A percentile compares a stretch with the other conserved stretches of the same genome.
phyloP scores from a whole-genome alignment of 306 rosid species.

The Morella rubra region DNA sequence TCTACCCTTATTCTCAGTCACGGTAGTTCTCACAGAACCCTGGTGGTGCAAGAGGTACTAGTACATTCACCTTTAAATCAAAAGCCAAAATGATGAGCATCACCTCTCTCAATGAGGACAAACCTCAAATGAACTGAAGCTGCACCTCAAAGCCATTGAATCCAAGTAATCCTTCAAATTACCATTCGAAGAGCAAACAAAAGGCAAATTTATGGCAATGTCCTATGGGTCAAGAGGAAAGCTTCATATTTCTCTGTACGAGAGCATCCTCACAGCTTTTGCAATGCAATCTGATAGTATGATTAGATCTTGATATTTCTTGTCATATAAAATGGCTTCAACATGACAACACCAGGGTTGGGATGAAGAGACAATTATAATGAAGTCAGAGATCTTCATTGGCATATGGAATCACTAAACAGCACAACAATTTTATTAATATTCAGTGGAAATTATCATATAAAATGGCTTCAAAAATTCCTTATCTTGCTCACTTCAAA shows the following conservation, averaged over 20 bases:
- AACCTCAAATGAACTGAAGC: not conserved
- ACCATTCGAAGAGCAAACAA: not conserved
- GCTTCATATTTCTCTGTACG: not conserved
- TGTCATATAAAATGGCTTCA: not conserved
- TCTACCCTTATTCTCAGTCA: not conserved
- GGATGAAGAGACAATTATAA: not conserved
- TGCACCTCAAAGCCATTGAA: not conserved
- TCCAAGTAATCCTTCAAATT: not conserved
- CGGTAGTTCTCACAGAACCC: not conserved
- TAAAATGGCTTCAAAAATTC: too few relatives aligned
- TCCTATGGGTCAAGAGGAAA: not conserved
- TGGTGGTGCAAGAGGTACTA: not conserved
- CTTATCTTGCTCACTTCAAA: too few relatives aligned
- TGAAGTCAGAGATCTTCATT: not conserved
- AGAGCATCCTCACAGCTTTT: not conserved
- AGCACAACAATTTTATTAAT: not conserved
- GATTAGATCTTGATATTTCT: not conserved
- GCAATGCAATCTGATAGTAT: not conserved
- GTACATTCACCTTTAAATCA: not conserved
- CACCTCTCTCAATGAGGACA: not conserved
- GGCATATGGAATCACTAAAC: not conserved
- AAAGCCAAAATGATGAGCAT: not conserved
- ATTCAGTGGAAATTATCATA: too few relatives aligned
- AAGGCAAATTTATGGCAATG: not conserved
- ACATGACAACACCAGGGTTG: too few relatives aligned